Evolutionary conservation across 2,329 filamentous ascomycete species (phyloP).

Genomic region (Aspergillus intermedius): DNA sequence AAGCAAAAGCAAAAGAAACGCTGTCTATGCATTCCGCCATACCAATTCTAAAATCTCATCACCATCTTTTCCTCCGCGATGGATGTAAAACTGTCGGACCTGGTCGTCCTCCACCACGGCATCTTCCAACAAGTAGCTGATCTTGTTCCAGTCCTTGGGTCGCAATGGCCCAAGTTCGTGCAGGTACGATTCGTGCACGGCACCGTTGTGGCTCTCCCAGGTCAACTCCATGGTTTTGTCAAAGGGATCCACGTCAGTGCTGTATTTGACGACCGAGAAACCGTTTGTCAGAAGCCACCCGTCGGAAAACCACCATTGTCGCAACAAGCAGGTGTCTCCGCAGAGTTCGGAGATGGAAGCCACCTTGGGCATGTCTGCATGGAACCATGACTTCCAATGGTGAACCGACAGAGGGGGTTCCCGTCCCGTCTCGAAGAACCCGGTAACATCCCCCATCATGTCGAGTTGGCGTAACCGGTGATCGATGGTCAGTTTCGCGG

Average conservation of each 20-base stretch:
- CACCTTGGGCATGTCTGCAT: constrained; percentile 45
- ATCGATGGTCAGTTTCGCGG: constrained; percentile 50
- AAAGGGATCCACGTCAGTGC: constrained; percentile 38
- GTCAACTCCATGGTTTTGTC: constrained; percentile 48
- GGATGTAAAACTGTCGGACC: constrained; percentile 53
- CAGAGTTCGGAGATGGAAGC: constrained; percentile 47
- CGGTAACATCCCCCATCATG: constrained; percentile 48
- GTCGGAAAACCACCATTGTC: constrained; percentile 46
- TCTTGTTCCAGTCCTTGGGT: constrained; percentile 42
- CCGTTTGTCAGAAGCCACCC: constrained; percentile 53
- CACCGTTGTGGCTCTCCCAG: constrained; percentile 43
- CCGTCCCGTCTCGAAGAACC: constrained; percentile 55
- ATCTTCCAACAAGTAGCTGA: constrained; percentile 46
- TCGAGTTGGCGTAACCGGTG: constrained; percentile 54
- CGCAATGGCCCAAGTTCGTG: constrained; percentile 50
- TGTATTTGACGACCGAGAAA: constrained; percentile 51
- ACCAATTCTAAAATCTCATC: constrained; percentile 38
- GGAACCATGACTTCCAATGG: constrained; percentile 39
- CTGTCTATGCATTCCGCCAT: constrained; percentile 20
- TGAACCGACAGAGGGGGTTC: constrained; percentile 51
- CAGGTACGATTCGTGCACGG: constrained; percentile 40
- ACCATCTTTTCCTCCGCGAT: constrained; percentile 34
- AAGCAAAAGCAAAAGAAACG: neutral
- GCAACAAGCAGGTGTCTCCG: constrained; percentile 51
- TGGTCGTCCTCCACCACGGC: constrained; percentile 38